Base-by-base conservation (phyloP, 371 early-diverging fungal genomes). In the Actinomucor elegans region DNA sequence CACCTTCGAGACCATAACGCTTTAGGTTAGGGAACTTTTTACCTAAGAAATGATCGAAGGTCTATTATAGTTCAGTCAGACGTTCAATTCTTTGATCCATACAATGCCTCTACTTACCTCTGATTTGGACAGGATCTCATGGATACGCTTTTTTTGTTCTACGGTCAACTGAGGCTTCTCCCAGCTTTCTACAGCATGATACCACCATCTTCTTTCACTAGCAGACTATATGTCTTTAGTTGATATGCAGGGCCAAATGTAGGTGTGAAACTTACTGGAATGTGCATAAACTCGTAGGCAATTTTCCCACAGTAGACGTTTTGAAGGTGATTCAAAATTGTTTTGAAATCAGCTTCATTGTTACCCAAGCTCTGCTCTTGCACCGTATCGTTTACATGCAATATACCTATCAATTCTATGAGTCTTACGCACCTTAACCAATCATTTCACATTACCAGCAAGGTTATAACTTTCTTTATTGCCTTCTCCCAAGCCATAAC, bases 1-100 rank as follows among this genome's bases (percentile, higher is more conserved):
- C 94, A 15, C 98, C 98, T 66, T 98, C 96, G 14, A 98, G 70
- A 12, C 98, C 98, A 57, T 96, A 98, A 14, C 98, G 83, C 73
- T 97, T 97, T 45, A 95, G 88, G 58, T 93, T 91, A 6, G 93
- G 91, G 73, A 96, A 98, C 66, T 89, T 91, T 59, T 93, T 94
- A 37, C 89, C 91, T 89, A 97, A 91, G 61, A 95, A 96, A 57
- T 92, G 94, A 73, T 98, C 98, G 79, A 97, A 98, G 4, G 84
- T 81, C 78, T 78, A 40, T 5, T 28, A 33, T 31, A 36, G 20
- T 17, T 55, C 17, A 42, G 9, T 49, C 18, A 29, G 18, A 53
- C 34, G 6, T 36, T 23, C 15, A 47, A 33, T 12, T 38, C 1
- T 1, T 33, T 37, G 15, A 14, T 17, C 23, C 11, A 36, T 31